Base-by-base conservation (phyloP, 805 yeast species). In the Limtongia smithiae region DNA sequence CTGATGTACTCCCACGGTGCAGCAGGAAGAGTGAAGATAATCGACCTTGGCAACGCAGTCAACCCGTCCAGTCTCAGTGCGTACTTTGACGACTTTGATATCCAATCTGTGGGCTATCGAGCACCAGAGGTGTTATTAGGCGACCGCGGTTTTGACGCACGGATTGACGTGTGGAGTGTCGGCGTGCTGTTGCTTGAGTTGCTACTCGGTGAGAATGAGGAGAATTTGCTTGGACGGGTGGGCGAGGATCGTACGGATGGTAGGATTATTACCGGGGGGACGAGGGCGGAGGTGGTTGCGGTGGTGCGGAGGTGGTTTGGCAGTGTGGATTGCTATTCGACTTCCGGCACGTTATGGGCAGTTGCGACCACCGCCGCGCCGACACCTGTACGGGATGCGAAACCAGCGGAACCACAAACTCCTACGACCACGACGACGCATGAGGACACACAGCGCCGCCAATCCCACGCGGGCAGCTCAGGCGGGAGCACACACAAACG, bases 81-180 rank as follows among this genome's bases (percentile, higher is more conserved):
- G 12, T 60, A 60, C 36, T 48, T 47, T 25, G 61, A 50, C 22
- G 54, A 55, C 44, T 60, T 58, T 51, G 57, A 58, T 12, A 42
- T 60, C 25, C 63, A 60, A 37, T 44, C 54, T 15, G 41, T 47
- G 5, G 61, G 57, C 4, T 60, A 60, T 36, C 48, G 63, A 2
- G 63, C 63, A 3, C 63, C 63, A 8, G 63, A 60, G 37, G 61
- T 60, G 4, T 21, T 59, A 11, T 50, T 57, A 3, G 63, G 63
- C 21, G 63, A 59, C 34, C 24, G 41, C 12, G 44, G 44, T 3
- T 60, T 60, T 28, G 50, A 54, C 35, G 51, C 39, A n/a, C 39
- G 51, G 30, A 57, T 60, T 17, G 63, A 60, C 37, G 41, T 60
- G 11, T 60, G 63, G 63, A 56, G 63, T 31, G 53, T 50, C 4